These are phyloP conservation scores for Pseudogymnoascus sp. DNA, from an alignment of 2,329 filamentous ascomycete genomes.

Conservation along the genomic window DNA sequence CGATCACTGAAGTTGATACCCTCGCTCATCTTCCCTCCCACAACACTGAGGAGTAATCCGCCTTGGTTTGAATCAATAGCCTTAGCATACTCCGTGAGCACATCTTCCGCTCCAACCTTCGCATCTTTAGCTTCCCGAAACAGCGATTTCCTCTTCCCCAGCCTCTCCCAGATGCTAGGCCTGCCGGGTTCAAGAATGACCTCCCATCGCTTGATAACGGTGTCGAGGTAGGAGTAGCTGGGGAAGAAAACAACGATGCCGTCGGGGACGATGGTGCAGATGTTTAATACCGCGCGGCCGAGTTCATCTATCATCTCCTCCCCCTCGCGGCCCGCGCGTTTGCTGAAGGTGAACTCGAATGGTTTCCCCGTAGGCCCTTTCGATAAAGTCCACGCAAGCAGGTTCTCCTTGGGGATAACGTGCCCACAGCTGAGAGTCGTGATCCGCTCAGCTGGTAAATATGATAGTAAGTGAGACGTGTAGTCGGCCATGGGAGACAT, in stretches of 20 bases:
- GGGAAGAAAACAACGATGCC: conserved; percentile 94
- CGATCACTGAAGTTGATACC: conserved; percentile 96
- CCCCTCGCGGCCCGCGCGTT: conserved; percentile 50
- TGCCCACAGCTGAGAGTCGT: conserved; percentile 87
- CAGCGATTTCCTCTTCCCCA: conserved; percentile 54
- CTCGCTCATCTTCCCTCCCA: conserved; percentile 92
- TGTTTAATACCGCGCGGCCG: conserved; percentile 63
- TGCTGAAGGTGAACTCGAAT: conserved; percentile 86
- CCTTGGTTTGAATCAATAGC: conserved; percentile 59
- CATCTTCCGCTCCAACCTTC: conserved; percentile 58
- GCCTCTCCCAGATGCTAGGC: conserved; percentile 49
- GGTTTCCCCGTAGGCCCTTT: conserved; percentile 40
- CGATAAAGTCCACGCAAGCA: conserved; percentile 69
- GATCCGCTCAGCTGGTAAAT: conserved; percentile 56
- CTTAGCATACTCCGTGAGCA: conserved; percentile 65
- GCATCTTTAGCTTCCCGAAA: conserved; percentile 53
- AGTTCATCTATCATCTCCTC: conserved; percentile 64
- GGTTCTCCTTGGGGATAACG: conserved; percentile 76
- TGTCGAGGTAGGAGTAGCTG: conserved; percentile 83
- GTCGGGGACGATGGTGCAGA: conserved; percentile 71
- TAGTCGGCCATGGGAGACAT: conserved; percentile 98
- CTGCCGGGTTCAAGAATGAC: conserved; percentile 23
- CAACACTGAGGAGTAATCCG: conserved; percentile 79
- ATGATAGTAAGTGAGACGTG: conserved; percentile 75
- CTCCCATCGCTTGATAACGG: conserved; percentile 61